These are phyloP conservation scores for Globomyces sp. DNA, from an alignment of 371 early-diverging fungal species.

Conservation along the genomic window DNA sequence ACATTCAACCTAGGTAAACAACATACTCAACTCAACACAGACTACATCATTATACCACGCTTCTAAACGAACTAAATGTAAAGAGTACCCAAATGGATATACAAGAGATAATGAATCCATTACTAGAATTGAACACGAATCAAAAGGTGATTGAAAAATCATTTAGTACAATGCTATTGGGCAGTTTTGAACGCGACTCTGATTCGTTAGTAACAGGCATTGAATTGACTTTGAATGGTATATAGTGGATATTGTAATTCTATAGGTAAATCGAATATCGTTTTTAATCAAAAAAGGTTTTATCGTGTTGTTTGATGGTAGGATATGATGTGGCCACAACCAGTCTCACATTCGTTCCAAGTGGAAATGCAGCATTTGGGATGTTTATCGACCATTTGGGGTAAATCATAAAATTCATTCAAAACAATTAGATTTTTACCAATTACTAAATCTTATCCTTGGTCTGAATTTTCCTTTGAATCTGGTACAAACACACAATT, in stretches of 20 bases:
- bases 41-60: too few species aligned
- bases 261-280: too few species aligned
- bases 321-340: neutral
- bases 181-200: constrained; percentile 7
- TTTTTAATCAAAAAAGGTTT: too few species aligned
- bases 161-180: constrained; percentile 2
- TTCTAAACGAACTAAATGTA: too few species aligned
- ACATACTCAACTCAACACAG: too few species aligned
- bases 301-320: neutral
- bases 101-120: too few species aligned
- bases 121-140: too few species aligned
- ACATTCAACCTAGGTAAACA: too few species aligned
- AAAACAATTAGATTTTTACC: neutral
- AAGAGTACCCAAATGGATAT: too few species aligned
- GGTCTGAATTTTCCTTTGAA: neutral
- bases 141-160: neutral
- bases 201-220: constrained; percentile 12
- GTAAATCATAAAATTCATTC: neutral
- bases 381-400: constrained; percentile 13
- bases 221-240: neutral
- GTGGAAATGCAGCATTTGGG: constrained; percentile 7
- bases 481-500: too few species aligned
- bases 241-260: too few species aligned
- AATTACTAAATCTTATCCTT: neutral
- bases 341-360: constrained; percentile 3